A percentile compares a stretch with the other conserved stretches of the same genome.
Evolutionary conservation across 2,329 filamentous ascomycete species (phyloP).

Genomic region (Byssothecium circinans): DNA sequence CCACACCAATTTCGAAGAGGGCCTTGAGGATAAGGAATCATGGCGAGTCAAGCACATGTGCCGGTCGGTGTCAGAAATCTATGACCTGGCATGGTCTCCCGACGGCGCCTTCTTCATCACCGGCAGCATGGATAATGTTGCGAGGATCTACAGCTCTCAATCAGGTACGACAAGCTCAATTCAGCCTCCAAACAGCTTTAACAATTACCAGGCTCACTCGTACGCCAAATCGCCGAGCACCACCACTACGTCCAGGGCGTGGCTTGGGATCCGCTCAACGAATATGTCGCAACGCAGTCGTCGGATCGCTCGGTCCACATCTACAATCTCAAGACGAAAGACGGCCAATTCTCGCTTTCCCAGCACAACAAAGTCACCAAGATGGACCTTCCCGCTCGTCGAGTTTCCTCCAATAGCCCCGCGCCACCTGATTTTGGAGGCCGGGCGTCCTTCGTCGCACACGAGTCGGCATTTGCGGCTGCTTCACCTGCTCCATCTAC

Average conservation of each 20-base stretch:
- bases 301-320: constrained; percentile 98
- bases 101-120: constrained; percentile 96
- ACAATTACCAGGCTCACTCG: constrained; percentile 41
- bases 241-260: constrained; percentile 98
- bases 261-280: constrained; percentile 96
- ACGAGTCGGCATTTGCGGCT: constrained; percentile 55
- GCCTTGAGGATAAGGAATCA: constrained; percentile 88
- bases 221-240: constrained; percentile 94
- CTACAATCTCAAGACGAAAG: constrained; percentile 93
- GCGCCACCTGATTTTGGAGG: constrained; percentile 80
- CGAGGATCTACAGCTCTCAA: constrained; percentile 91
- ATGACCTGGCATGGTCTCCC: constrained; percentile 98
- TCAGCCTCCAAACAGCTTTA: constrained; percentile 14
- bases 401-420: constrained; percentile 89
- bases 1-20: constrained; percentile 76
- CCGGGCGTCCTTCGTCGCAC: constrained; percentile 64
- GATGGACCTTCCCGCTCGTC: constrained; percentile 88
- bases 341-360: constrained; percentile 85
- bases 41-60: constrained; percentile 99
- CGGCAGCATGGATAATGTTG: constrained; percentile 98
- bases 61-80: constrained; percentile 93
- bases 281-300: constrained; percentile 97
- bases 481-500: constrained; percentile 88
- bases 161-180: constrained; percentile 63
- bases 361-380: constrained; percentile 81